phyloP scores from a whole-genome alignment of 768 basidiomycete species.

The Cubamyces sp. region DNA sequence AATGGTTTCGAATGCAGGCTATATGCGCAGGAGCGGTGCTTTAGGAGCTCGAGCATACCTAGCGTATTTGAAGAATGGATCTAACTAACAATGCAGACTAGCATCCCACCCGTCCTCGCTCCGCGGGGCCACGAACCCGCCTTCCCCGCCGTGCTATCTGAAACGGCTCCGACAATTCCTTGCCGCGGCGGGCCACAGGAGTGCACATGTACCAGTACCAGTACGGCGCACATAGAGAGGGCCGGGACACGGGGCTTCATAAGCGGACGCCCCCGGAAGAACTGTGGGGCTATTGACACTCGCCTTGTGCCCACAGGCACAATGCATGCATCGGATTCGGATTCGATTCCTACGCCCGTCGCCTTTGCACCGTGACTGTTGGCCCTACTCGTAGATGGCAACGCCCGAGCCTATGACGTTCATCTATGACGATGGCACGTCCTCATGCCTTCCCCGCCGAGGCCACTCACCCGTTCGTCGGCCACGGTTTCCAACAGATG shows the following conservation, averaged over 20 bases:
- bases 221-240: background rate
- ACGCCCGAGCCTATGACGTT: constrained; percentile 13
- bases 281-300: constrained; percentile 2
- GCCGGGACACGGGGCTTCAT: constrained; percentile 1
- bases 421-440: constrained; percentile 7
- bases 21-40: constrained; percentile 14
- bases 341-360: too few relatives aligned
- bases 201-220: background rate
- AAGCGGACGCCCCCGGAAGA: constrained; percentile 2
- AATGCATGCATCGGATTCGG: too few relatives aligned
- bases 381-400: background rate
- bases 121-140: background rate
- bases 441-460: background rate
- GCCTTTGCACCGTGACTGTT: too few relatives aligned
- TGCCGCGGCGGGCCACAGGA: constrained; percentile 1
- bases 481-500: background rate
- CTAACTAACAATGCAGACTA: constrained; percentile 13
- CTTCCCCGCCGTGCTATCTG: constrained; percentile 13
- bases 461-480: background rate
- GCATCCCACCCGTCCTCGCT: background rate
- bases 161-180: constrained; percentile 11
- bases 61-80: constrained; percentile 8
- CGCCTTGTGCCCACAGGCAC: constrained; percentile 16
- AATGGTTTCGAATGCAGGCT: constrained; percentile 3
- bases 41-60: constrained; percentile 7